Evolutionary conservation across 768 basidiomycete species (phyloP).

Genomic region (Rhodotorula sphaerocarpa): DNA sequence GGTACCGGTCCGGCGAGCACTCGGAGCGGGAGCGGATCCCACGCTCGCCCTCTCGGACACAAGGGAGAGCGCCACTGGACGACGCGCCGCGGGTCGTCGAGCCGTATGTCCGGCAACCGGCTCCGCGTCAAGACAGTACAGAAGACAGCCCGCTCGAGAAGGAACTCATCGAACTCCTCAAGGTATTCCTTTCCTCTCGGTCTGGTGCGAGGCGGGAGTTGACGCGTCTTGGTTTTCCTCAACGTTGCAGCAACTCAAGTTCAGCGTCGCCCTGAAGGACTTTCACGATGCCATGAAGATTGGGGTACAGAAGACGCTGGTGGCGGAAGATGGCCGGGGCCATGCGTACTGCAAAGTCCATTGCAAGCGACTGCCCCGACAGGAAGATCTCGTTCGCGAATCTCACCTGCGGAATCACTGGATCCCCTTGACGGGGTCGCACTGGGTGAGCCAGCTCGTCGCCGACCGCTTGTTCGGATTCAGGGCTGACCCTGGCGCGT

Average conservation of each 20-base stretch:
- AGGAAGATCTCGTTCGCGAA: constrained; percentile 13
- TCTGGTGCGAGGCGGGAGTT: not conserved
- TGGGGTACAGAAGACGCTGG: constrained; percentile 23
- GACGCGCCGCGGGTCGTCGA: not conserved
- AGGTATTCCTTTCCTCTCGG: not conserved
- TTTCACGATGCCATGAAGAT: constrained; percentile 26
- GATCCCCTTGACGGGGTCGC: constrained; percentile 19
- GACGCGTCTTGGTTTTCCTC: accelerated
- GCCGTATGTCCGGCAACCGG: not conserved
- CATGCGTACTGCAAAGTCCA: constrained; percentile 30
- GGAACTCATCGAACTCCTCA: constrained; percentile 25
- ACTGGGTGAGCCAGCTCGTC: constrained; percentile 6
- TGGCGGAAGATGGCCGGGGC: constrained; percentile 24
- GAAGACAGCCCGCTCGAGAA: constrained; percentile 26
- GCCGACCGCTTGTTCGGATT: no score
- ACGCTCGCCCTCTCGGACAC: no score
- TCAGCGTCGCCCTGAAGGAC: constrained; percentile 27
- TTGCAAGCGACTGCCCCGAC: constrained; percentile 23
- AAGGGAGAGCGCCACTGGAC: no score
- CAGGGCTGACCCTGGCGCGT: not conserved
- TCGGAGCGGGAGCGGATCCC: no score
- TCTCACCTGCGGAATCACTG: constrained; percentile 16
- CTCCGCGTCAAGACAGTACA: not conserved
- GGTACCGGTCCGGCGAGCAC: not conserved
- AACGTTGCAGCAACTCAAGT: constrained; percentile 14